Percentiles rank a stretch among this genome's conserved stretches.
These are phyloP conservation scores for Pseudozyma flocculosa DNA, from an alignment of 1,284 basidiomycete species.

Conservation along the genomic window DNA sequence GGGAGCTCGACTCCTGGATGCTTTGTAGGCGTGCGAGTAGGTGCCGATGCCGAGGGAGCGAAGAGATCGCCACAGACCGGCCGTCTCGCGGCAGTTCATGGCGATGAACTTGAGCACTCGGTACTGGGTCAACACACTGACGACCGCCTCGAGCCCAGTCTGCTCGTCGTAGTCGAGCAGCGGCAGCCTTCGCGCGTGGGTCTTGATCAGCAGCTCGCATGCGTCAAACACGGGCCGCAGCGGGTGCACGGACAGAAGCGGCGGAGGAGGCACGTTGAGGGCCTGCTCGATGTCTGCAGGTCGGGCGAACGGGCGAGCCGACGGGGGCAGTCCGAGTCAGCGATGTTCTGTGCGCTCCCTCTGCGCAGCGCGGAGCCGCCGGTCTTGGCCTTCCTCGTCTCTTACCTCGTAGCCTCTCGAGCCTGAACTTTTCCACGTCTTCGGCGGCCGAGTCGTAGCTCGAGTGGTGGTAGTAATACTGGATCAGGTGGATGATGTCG, in stretches of 20 bases:
- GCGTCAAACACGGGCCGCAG: constrained; percentile 82
- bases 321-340: too few species aligned
- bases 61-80: constrained; percentile 68
- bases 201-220: constrained; percentile 85
- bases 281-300: constrained; percentile 86
- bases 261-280: constrained; percentile 87
- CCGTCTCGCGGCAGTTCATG: constrained; percentile 68
- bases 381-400: too few species aligned
- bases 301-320: too few species aligned
- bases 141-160: constrained; percentile 91
- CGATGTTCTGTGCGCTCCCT: too few species aligned
- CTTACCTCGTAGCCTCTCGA: constrained; percentile 63
- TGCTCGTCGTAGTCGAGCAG: constrained; percentile 90
- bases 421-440: constrained; percentile 90
- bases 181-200: constrained; percentile 90
- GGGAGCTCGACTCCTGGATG: neutral
- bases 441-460: constrained; percentile 79
- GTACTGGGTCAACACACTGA: constrained; percentile 95
- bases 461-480: constrained; percentile 53
- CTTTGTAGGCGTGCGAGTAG: constrained; percentile 65
- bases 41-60: constrained; percentile 90
- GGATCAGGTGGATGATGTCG: constrained; percentile 57
- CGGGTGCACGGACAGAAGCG: constrained; percentile 85
- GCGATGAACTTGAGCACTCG: constrained; percentile 97
- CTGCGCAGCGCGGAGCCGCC: too few species aligned